Conservation (phyloP, 768 basidiomycete species). For the Suillus subluteus region DNA sequence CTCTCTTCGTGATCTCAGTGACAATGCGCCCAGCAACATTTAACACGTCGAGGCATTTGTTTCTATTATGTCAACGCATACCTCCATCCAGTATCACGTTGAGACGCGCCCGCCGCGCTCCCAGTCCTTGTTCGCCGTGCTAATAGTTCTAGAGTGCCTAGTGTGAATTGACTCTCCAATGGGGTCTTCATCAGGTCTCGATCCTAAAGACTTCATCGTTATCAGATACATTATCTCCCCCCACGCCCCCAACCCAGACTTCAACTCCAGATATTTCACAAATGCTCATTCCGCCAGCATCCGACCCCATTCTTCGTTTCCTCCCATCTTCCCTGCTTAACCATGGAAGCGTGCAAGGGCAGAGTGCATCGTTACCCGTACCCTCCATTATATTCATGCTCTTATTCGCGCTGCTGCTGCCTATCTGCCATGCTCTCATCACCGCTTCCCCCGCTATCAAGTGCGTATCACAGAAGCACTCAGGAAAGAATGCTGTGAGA, state of each 20-base stretch:
- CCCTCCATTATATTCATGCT: constrained; percentile 72
- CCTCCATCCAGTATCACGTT: background rate
- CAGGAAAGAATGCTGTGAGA: constrained; percentile 64
- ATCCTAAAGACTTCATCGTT: constrained; percentile 10
- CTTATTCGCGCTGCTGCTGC: constrained; percentile 81
- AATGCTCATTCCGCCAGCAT: constrained; percentile 69
- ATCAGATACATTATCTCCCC: background rate
- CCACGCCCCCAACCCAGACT: background rate
- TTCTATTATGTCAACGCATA: background rate
- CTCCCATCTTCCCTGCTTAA: constrained; percentile 63
- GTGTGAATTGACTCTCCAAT: constrained; percentile 29
- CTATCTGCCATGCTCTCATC: constrained; percentile 73
- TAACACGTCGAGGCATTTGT: background rate
- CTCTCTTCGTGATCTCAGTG: background rate
- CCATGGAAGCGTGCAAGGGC: constrained; percentile 69
- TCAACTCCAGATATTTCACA: constrained; percentile 4
- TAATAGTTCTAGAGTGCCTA: constrained; percentile 20
- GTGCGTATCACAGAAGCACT: constrained; percentile 56
- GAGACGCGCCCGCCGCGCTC: background rate
- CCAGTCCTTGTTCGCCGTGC: constrained; percentile 18
- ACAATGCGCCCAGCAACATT: background rate
- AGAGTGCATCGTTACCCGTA: constrained; percentile 55
- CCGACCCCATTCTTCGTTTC: constrained; percentile 75
- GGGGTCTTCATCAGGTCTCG: constrained; percentile 25
- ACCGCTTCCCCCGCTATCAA: constrained; percentile 74